A percentile compares a stretch with the other conserved stretches of the same genome.
Conservation (phyloP, 2,329 filamentous ascomycete genomes). For the Verticillium zaregamsianum region DNA sequence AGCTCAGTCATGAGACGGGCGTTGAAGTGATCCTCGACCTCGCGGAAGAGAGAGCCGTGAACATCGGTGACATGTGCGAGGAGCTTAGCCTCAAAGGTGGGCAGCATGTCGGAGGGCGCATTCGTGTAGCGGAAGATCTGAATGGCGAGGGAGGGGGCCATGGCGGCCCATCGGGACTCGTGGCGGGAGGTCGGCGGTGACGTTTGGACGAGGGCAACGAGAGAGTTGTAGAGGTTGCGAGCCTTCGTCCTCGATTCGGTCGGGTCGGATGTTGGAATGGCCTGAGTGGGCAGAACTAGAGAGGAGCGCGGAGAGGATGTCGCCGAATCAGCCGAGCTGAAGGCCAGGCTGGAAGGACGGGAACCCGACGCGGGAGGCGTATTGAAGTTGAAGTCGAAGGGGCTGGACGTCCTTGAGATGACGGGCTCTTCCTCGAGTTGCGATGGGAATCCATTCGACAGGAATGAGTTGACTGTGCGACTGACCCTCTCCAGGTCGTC, state of each 20-base stretch:
- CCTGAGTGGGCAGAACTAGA: conserved; percentile 32
- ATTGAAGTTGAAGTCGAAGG: conserved; percentile 44
- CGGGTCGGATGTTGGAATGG: conserved; percentile 30
- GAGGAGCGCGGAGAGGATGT: conserved; percentile 49
- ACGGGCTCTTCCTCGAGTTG: conserved; percentile 22
- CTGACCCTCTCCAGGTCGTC: conserved; percentile 47
- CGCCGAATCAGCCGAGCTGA: conserved; percentile 44
- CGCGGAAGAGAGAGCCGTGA: conserved; percentile 38
- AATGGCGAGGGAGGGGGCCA: conserved; percentile 49
- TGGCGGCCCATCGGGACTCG: conserved; percentile 45
- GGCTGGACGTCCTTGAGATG: conserved; percentile 21
- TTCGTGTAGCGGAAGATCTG: conserved; percentile 56
- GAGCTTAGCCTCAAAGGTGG: conserved; percentile 46
- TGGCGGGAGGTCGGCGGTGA: conserved; percentile 37
- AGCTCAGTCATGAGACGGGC: conserved; percentile 44
- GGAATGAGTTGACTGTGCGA: conserved; percentile 20
- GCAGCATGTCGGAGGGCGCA: conserved; percentile 42
- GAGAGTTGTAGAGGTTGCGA: conserved; percentile 45
- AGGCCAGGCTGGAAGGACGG: conserved; percentile 47
- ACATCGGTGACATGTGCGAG: conserved; percentile 37
- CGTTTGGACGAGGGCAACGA: conserved; percentile 52
- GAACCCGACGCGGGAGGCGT: conserved; percentile 28
- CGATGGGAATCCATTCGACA: conserved; percentile 14
- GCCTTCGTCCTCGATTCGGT: conserved; percentile 38
- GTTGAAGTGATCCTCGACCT: conserved; percentile 46